Conservation (phyloP, 2,329 filamentous ascomycete species). For the Colletotrichum eremochloae region DNA sequence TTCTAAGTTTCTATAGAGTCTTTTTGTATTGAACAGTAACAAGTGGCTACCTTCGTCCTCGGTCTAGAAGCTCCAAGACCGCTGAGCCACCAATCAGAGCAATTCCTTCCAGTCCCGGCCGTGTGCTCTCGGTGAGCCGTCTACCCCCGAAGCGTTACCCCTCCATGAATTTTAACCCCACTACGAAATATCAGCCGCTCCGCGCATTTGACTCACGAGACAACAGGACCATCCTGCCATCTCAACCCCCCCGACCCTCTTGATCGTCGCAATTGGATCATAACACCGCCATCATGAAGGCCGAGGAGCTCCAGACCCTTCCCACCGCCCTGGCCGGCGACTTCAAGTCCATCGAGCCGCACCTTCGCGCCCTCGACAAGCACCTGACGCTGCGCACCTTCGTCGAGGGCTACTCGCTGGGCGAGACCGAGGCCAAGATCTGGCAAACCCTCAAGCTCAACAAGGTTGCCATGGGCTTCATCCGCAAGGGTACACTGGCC, state of each 20-base stretch:
- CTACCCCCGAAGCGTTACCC: constrained; percentile 28
- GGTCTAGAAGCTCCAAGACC: neutral
- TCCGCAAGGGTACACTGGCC: constrained; percentile 81
- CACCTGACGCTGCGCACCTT: constrained; percentile 90
- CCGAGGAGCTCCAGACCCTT: constrained; percentile 67
- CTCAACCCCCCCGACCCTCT: constrained; percentile 14
- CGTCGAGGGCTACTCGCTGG: constrained; percentile 83
- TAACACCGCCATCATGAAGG: constrained; percentile 63
- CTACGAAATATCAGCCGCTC: constrained; percentile 41
- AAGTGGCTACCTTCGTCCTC: neutral
- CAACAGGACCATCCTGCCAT: constrained; percentile 26
- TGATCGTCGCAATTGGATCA: constrained; percentile 35
- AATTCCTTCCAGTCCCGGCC: neutral
- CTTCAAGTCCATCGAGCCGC: constrained; percentile 85
- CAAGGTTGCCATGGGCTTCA: constrained; percentile 83
- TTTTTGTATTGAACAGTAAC: too few relatives aligned
- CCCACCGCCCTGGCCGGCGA: constrained; percentile 70
- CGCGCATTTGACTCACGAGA: constrained; percentile 43
- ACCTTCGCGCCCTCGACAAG: constrained; percentile 83
- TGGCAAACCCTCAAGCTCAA: constrained; percentile 89
- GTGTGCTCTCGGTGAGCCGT: constrained; percentile 31
- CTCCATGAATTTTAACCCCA: constrained; percentile 42
- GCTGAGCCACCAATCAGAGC: constrained; percentile 33
- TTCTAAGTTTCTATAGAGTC: fast-evolving
- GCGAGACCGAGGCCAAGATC: constrained; percentile 82